Base-by-base conservation (phyloP, 192 early-diverging fungal species). In the Funneliformis mosseae region DNA sequence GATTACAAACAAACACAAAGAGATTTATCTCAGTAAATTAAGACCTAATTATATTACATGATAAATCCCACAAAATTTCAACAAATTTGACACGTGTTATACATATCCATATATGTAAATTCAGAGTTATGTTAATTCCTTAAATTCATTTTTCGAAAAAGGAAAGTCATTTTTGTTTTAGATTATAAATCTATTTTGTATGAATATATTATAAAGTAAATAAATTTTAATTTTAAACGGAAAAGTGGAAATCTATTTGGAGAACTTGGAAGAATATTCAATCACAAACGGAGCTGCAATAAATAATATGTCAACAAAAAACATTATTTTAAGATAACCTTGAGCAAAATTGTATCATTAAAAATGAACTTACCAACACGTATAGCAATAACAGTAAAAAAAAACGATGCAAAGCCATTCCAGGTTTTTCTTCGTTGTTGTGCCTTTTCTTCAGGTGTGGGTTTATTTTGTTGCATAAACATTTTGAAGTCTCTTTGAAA, bases 361-460 rank as follows among this genome's bases (percentile, higher is more conserved):
- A 46, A 46, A 8, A 48, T 48, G 18, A 55, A 55, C 67, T 69
- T 39, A 42, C 67, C 39, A 8, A 69, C 38, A 12, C 67, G 67
- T 69, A 69, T 69, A 69, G 21, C 38, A 33, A 39, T 7, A 27
- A 69, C 16, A 33, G 27, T 39, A 21, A 69, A 2, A 41, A 69
- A 4, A 14, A 69, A 69, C 38, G 27, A 21, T 39, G 38, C 21
- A 69, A 69, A 69, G 27, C 38, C 1, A 12, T 21, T 69, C 27
- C 28, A 8, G 18, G 67, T 42, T 39, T 69, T 69, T 38, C 7
- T 33, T 39, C 67, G 67, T n/a, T 69, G 67, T n/a, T 21, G 18
- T 39, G n/a, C 39, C 38, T 8, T 69, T 69, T 69, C 67, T 69
- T 69, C 67, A 69, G 39, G 67, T 39, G 67, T 69, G 41, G 67